Conservation (phyloP, 2,329 filamentous ascomycete genomes). For the Proliferodiscus dingleyae region DNA sequence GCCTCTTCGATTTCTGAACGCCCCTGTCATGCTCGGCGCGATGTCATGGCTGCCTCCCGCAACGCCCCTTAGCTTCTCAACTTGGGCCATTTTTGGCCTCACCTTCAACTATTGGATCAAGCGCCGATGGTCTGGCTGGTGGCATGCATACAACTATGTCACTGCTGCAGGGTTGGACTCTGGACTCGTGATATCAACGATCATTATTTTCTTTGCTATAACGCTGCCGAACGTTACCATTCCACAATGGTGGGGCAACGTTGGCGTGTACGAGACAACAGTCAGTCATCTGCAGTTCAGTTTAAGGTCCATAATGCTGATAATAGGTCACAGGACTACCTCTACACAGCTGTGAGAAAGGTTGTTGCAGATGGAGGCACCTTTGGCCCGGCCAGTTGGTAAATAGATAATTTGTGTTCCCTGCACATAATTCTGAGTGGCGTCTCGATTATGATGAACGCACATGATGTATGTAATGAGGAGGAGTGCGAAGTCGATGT, state of each 20-base stretch:
- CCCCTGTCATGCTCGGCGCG: constrained; percentile 38
- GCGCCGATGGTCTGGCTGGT: constrained; percentile 64
- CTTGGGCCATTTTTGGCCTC: constrained; percentile 62
- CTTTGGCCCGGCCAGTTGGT: constrained; percentile 57
- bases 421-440: no score
- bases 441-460: no score
- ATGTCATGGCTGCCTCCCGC: constrained; percentile 42
- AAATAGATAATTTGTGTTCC: no score
- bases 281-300: constrained; percentile 27
- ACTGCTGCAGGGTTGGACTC: constrained; percentile 67
- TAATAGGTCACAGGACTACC: constrained; percentile 8
- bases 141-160: constrained; percentile 74
- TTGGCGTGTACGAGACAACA: constrained; percentile 53
- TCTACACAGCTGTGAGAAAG: constrained; percentile 47
- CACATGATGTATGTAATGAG: no score
- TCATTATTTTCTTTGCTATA: constrained; percentile 68
- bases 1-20: constrained; percentile 53
- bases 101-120: constrained; percentile 66
- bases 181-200: constrained; percentile 60
- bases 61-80: constrained; percentile 67
- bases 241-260: constrained; percentile 67
- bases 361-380: constrained; percentile 48
- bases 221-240: constrained; percentile 57
- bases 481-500: no score
- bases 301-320: neutral